Conservation (phyloP, 2,329 filamentous ascomycete genomes). For the Colletotrichum sp. region DNA sequence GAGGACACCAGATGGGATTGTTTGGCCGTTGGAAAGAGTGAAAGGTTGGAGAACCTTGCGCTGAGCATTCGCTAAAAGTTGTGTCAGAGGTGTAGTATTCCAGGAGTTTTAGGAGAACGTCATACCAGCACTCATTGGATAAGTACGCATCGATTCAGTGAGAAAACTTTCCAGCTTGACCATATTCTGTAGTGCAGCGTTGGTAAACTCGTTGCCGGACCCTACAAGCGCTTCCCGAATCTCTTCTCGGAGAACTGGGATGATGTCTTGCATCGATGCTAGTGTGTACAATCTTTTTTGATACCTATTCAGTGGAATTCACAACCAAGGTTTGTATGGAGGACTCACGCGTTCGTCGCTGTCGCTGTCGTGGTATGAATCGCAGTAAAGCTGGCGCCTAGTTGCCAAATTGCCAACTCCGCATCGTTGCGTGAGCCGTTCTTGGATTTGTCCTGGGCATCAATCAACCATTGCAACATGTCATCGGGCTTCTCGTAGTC, state of each 20-base stretch:
- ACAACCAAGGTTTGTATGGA: fast-evolving
- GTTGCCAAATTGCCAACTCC: constrained; percentile 45
- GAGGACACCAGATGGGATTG: constrained; percentile 46
- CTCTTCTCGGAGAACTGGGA: constrained; percentile 57
- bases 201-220: constrained; percentile 36
- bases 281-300: constrained; percentile 53
- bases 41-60: constrained; percentile 57
- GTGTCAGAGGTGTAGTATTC: not conserved
- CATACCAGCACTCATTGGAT: constrained; percentile 37
- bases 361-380: constrained; percentile 57
- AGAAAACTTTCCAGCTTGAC: constrained; percentile 47
- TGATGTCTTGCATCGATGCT: constrained; percentile 52
- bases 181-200: constrained; percentile 38
- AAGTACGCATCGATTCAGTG: constrained; percentile 39
- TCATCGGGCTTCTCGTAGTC: constrained; percentile 43
- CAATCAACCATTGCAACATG: constrained; percentile 53
- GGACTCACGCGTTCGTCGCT: constrained; percentile 44
- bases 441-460: constrained; percentile 34
- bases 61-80: constrained; percentile 43
- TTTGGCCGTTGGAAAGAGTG: constrained; percentile 59
- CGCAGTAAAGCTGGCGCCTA: constrained; percentile 51
- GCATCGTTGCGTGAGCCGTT: constrained; percentile 34
- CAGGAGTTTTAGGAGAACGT: not conserved
- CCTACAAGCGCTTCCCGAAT: constrained; percentile 42
- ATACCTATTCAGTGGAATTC: not conserved